Evolutionary conservation across 768 basidiomycete genomes (phyloP), one percentile per base, ranked within the genome.

Genomic region (Amanita thiersii): DNA sequence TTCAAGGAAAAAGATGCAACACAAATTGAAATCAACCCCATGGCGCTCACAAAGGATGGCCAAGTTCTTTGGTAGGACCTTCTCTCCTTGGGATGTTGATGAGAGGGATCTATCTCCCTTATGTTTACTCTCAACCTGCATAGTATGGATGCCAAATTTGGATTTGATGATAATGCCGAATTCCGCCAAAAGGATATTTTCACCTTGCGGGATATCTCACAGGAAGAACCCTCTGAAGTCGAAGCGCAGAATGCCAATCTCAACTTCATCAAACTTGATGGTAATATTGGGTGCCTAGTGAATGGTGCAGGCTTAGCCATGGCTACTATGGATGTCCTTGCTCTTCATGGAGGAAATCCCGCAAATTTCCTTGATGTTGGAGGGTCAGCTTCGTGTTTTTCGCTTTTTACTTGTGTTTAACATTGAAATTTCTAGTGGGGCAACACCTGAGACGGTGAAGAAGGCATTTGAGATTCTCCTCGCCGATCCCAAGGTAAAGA

Each of bases 301-400:
- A 99, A 99, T 54, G 96, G 96, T 54, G 96, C 96, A 39, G 96
- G 96, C 56, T 69, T 99, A 47, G 96, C 96, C 38, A 99, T 99
- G 96, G 96, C 96, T 26, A 99, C 96, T 43, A 98, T 99, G 96
- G 96, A 99, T 56, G 94, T 98, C n/a, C 73, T 99, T 43, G 79
- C 92, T 36, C 70, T 96, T 39, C 89, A 97, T 57, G 96, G 96
- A 37, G 96, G 90, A 39, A 83, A 93, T 52, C 96, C 96, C 3
- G 96, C 96, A 41, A 98, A 99, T 63, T 99, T 99, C 77, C 73
- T 98, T 47, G 96, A 99, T 54, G 93, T 97, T 43, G 96, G 96
- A 70, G 96, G 91, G 84, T 86, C 55, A 46, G 70, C 49, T 26
- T 21, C 19, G 32, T 42, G 11, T 12, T 33, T 23, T 12, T 18